Evolutionary conservation across 305 asterid species (phyloP).

Genomic region (Fraxinus latifolia): DNA sequence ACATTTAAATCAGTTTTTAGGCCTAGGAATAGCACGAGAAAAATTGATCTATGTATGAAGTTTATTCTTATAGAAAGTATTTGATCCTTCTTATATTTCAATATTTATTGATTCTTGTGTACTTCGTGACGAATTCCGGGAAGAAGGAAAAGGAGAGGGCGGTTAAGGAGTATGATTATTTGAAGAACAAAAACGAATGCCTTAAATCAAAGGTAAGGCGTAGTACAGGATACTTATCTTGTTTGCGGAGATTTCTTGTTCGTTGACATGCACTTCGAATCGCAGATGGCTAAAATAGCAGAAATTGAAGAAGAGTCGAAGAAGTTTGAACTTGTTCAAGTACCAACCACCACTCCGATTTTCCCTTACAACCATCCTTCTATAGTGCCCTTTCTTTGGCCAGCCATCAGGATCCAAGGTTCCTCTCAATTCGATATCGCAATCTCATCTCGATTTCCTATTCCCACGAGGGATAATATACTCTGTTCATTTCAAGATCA

Average conservation of each 20-base stretch:
- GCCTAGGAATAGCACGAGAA: not conserved
- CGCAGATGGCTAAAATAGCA: constrained; percentile 34
- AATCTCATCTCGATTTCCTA: constrained; percentile 10
- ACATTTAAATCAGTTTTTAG: not conserved
- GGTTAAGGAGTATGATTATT: constrained; percentile 28
- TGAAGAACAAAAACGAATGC: constrained; percentile 38
- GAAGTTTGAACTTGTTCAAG: constrained; percentile 1
- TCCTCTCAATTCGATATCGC: not conserved
- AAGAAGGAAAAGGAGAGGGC: constrained; percentile 52
- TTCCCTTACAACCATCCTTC: constrained; percentile 30
- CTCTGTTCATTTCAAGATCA: constrained; percentile 28
- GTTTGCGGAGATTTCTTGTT: not conserved
- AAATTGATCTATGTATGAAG: not conserved
- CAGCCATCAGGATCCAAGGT: not conserved
- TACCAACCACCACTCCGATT: constrained; percentile 15
- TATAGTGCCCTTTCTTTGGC: constrained; percentile 22
- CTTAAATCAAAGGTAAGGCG: constrained; percentile 46
- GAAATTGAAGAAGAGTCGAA: constrained; percentile 17
- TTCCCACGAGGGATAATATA: constrained; percentile 13
- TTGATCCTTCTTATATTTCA: not conserved
- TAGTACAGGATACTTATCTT: not conserved
- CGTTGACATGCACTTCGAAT: not conserved
- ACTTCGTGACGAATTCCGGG: not conserved
- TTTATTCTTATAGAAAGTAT: not conserved
- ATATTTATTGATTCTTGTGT: not conserved